phyloP scores from a whole-genome alignment of 495 filamentous ascomycete species.

The Xylaria flabelliformis region DNA sequence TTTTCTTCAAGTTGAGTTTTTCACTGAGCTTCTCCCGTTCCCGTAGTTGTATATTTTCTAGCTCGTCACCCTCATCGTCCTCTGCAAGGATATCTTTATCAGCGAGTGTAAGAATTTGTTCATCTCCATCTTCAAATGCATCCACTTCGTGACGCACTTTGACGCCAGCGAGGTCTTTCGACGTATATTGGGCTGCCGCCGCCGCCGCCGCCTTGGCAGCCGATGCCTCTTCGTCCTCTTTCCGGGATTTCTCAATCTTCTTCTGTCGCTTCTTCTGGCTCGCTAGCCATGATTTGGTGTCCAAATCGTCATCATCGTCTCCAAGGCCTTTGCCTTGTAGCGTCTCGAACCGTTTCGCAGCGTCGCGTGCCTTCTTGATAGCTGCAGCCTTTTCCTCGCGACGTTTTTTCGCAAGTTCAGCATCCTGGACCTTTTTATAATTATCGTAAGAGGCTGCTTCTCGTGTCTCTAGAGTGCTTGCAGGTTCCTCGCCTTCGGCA shows the following conservation, averaged over 20 bases:
- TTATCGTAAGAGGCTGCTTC: slow-evolving; percentile 76
- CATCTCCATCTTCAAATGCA: slow-evolving; percentile 77
- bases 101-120: slow-evolving; percentile 88
- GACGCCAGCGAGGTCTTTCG: slow-evolving; percentile 83
- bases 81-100: slow-evolving; percentile 80
- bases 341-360: slow-evolving; percentile 72
- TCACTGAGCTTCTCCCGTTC: slow-evolving; percentile 81
- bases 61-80: slow-evolving; percentile 89
- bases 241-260: slow-evolving; percentile 80
- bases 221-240: slow-evolving; percentile 76
- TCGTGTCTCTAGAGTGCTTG: slow-evolving; percentile 80
- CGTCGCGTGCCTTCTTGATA: slow-evolving; percentile 88
- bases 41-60: slow-evolving; percentile 79
- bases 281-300: slow-evolving; percentile 84
- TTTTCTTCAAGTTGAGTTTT: slow-evolving; percentile 86
- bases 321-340: slow-evolving; percentile 83
- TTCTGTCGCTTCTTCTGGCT: slow-evolving; percentile 90
- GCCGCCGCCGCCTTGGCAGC: slow-evolving; percentile 51
- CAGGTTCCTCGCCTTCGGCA: slow-evolving; percentile 60
- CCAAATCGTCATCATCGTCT: slow-evolving; percentile 70
- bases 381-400: slow-evolving; percentile 78
- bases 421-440: slow-evolving; percentile 60
- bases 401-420: slow-evolving; percentile 68
- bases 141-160: slow-evolving; percentile 86
- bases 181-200: slow-evolving; percentile 69